Evolutionary conservation across 2,329 filamentous ascomycete species (phyloP).

Genomic region (Onygena corvina): DNA sequence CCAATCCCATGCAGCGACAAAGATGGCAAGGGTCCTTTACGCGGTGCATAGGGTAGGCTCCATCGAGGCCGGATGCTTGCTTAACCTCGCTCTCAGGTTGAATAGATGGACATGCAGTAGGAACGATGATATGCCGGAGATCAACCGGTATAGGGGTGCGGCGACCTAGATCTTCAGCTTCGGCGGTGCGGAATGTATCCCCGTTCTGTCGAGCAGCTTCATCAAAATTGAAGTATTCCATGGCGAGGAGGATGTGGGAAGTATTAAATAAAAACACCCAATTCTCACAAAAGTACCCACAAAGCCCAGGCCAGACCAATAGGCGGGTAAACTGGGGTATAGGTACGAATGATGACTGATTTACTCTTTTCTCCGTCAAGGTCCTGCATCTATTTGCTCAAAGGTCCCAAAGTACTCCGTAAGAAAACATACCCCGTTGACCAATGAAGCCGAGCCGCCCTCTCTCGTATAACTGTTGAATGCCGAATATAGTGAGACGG

Average conservation of each 20-base stretch:
- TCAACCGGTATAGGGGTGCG: background rate
- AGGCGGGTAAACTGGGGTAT: background rate
- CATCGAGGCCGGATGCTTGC: slow-evolving; percentile 16
- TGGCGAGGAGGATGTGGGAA: slow-evolving; percentile 16
- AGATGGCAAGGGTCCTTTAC: slow-evolving; percentile 37
- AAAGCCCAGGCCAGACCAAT: slow-evolving; percentile 1
- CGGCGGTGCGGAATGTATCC: background rate
- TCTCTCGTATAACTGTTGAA: background rate
- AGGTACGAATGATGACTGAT: slow-evolving; percentile 2
- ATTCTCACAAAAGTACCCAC: slow-evolving; percentile 4
- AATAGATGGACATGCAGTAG: background rate
- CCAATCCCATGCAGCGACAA: slow-evolving; percentile 35
- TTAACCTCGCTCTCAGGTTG: background rate
- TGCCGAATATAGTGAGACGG: background rate
- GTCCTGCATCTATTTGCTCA: too few relatives aligned
- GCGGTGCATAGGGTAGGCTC: slow-evolving; percentile 34
- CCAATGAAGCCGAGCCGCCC: background rate
- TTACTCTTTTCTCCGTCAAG: too few relatives aligned
- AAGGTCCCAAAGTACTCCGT: background rate
- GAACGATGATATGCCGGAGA: background rate
- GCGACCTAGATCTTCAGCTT: background rate
- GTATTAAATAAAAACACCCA: background rate
- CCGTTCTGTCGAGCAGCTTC: slow-evolving; percentile 33
- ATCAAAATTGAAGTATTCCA: slow-evolving; percentile 41
- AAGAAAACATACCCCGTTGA: background rate